Percentiles rank a stretch among this genome's conserved stretches.
phyloP scores from a whole-genome alignment of 345 rosid species.

The Eucalyptus regnans region DNA sequence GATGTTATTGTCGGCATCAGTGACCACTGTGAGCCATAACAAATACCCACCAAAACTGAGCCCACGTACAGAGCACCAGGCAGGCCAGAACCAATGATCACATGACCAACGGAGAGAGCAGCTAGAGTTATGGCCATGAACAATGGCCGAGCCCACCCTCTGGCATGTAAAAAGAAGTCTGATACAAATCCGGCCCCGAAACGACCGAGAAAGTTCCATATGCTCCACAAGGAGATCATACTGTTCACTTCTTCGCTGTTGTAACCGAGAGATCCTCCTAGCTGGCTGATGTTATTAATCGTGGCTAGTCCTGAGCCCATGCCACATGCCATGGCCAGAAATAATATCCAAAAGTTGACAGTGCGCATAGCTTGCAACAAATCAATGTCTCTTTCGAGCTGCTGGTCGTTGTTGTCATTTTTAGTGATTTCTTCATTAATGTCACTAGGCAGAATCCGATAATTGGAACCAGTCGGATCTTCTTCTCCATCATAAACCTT shows the following conservation, averaged over 20 bases:
- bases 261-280: slow-evolving; percentile 44
- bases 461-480: neutral
- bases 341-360: slow-evolving; percentile 33
- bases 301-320: slow-evolving; percentile 50
- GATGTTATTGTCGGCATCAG: slow-evolving; percentile 37
- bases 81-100: slow-evolving; percentile 32
- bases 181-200: slow-evolving; percentile 34
- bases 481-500: neutral
- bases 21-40: slow-evolving; percentile 51
- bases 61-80: slow-evolving; percentile 30
- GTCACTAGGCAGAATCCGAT: neutral
- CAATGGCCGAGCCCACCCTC: slow-evolving; percentile 36
- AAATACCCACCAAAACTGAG: slow-evolving; percentile 32
- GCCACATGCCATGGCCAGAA: slow-evolving; percentile 40
- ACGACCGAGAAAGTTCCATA: slow-evolving; percentile 40
- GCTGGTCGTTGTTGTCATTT: neutral
- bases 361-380: slow-evolving; percentile 23
- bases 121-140: slow-evolving; percentile 40
- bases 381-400: slow-evolving; percentile 3
- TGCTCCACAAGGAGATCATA: slow-evolving; percentile 32
- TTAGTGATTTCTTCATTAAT: neutral
- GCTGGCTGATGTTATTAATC: slow-evolving; percentile 37
- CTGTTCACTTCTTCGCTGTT: slow-evolving; percentile 13
- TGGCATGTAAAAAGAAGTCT: slow-evolving; percentile 19
- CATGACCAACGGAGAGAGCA: slow-evolving; percentile 26